Base-by-base conservation (phyloP, 768 basidiomycete genomes). In the Terana coerulea region DNA sequence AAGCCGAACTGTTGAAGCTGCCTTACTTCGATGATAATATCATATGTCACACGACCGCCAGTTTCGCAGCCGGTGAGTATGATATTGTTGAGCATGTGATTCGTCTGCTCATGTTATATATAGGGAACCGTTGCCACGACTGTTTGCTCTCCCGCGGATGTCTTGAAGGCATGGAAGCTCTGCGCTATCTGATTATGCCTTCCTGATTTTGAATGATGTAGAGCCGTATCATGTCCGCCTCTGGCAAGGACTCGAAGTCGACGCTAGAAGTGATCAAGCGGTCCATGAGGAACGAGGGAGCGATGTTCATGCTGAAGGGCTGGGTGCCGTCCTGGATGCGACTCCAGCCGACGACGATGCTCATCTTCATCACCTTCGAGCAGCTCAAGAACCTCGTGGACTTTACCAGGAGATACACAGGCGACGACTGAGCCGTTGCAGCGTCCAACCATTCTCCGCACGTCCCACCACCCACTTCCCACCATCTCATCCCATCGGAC, bases 281-380 rank as follows among this genome's bases (percentile, higher is more conserved):
- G 10, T 87, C 88, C 17, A 71, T 93, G 54, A 74, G 77, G 53
- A 82, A 70, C 56, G 91, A 93, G 59, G 91, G 91, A 12, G 66
- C 88, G 3, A 86, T 86, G 80, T 93, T 92, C 77, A 88, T 93
- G 86, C 91, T 93, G 75, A 91, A 90, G 65, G 91, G 91, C 55
- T 93, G 91, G 91, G 67, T 92, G 8, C 91, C 91, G 0, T 88
- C 90, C 10, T 93, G 89, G 89, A 79, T 80, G 46, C 76, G 91
- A 65, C 75, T 93, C 33, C 88, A 92, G 63, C 91, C 90, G 0
- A 92, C 89, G 36, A 93, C 91, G 3, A 89, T 93, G 56, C 75
- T 93, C 33, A 92, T 91, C 64, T 93, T 91, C 74, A 66, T 92
- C 56, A 90, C 86, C 6, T 74, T 92, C 33, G 90, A 92, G 62